Conservation (phyloP, 1,284 basidiomycete genomes). For the Puccinia horiana region DNA sequence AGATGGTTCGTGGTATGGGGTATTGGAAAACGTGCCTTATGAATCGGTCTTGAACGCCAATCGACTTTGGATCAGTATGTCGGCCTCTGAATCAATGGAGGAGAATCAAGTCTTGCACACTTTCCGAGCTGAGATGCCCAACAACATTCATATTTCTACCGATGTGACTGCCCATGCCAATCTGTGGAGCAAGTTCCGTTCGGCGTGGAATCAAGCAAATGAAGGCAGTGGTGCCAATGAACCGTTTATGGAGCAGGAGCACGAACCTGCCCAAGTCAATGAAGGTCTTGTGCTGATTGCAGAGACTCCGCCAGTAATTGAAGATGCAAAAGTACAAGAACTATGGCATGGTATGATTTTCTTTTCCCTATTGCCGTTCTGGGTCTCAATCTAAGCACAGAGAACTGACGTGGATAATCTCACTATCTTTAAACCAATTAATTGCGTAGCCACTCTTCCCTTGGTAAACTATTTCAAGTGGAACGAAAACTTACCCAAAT, state of each 20-base stretch:
- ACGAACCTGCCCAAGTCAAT: not conserved
- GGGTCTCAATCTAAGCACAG: not conserved
- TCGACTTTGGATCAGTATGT: conserved; percentile 39
- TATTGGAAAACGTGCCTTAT: conserved; percentile 5
- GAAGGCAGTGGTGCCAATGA: not conserved
- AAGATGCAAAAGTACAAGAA: conserved; percentile 42
- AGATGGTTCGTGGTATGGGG: conserved; percentile 27
- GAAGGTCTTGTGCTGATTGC: conserved; percentile 3
- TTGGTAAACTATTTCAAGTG: conserved; percentile 44
- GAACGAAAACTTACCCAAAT: conserved; percentile 39
- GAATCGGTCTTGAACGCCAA: conserved; percentile 34
- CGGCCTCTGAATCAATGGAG: not conserved
- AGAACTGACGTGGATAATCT: not conserved
- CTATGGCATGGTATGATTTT: conserved; percentile 35
- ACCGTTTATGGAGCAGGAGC: not conserved
- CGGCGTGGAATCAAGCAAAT: conserved; percentile 34
- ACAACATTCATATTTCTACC: conserved; percentile 39
- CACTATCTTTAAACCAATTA: not conserved
- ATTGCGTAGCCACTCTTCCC: conserved; percentile 14
- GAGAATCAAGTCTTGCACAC: conserved; percentile 29
- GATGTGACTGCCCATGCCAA: conserved; percentile 29
- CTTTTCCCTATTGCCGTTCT: not conserved
- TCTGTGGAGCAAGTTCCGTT: conserved; percentile 36
- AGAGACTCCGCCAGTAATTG: conserved; percentile 16
- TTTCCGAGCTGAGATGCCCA: conserved; percentile 33